These are phyloP conservation scores for Sphaerostilbella broomeana DNA, from an alignment of 2,329 filamentous ascomycete species.

Conservation along the genomic window DNA sequence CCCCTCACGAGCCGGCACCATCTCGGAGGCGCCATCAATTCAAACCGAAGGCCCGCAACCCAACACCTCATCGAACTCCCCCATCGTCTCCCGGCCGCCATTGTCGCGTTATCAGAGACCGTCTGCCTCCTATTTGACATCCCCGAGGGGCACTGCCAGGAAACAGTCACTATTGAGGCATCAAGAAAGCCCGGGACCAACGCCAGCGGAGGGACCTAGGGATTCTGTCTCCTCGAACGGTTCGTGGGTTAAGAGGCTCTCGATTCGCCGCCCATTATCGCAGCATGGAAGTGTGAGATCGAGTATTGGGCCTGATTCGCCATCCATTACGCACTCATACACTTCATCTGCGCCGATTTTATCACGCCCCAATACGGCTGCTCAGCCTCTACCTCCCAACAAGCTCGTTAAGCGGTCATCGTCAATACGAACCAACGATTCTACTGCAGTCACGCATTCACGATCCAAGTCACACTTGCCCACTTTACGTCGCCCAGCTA, in stretches of 20 bases:
- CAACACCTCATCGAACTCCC: conserved; percentile 24
- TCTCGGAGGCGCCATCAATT: conserved; percentile 30
- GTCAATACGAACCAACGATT: conserved; percentile 43
- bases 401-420: conserved; percentile 71
- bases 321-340: conserved; percentile 59
- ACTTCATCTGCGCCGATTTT: conserved; percentile 61
- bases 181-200: conserved; percentile 30
- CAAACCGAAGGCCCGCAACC: conserved; percentile 26
- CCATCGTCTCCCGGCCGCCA: conserved; percentile 30
- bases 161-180: conserved; percentile 39
- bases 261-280: conserved; percentile 58
- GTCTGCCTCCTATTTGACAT: conserved; percentile 34
- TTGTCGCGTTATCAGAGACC: conserved; percentile 33
- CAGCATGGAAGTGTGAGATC: conserved; percentile 59
- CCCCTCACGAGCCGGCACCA: conserved; percentile 39
- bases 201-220: conserved; percentile 39
- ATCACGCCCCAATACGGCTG: conserved; percentile 29
- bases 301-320: conserved; percentile 58
- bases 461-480: conserved; percentile 56
- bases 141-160: conserved; percentile 33
- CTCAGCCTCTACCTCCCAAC: conserved; percentile 54
- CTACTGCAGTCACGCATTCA: conserved; percentile 35
- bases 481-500: conserved; percentile 65
- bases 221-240: conserved; percentile 56
- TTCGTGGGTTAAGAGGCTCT: conserved; percentile 69